These are phyloP conservation scores for Neurospora sp. DNA, from an alignment of 495 filamentous ascomycete genomes.

Conservation along the genomic window DNA sequence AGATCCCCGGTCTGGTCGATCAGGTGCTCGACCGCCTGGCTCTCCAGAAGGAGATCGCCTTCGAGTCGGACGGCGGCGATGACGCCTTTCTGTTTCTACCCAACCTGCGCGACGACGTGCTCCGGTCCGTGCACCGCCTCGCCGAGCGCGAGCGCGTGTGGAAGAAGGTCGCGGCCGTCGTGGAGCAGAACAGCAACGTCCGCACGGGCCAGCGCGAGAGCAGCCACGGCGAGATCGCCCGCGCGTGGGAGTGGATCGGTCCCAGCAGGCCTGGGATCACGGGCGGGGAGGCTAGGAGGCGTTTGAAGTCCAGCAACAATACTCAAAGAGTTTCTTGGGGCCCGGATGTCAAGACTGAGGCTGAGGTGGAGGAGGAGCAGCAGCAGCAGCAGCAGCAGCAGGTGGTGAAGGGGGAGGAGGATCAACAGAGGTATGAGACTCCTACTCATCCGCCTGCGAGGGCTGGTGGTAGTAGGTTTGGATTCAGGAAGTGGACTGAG, in stretches of 20 bases:
- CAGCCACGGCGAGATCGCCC: constrained; percentile 72
- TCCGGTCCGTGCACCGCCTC: constrained; percentile 70
- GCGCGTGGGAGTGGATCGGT: constrained; percentile 96
- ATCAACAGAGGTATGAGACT: neutral
- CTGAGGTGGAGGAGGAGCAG: constrained; percentile 2
- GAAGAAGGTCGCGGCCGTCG: constrained; percentile 68
- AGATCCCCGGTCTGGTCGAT: constrained; percentile 70
- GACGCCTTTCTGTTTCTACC: constrained; percentile 78
- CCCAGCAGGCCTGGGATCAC: constrained; percentile 35
- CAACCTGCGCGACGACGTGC: constrained; percentile 83
- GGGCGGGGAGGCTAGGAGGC: constrained; percentile 23
- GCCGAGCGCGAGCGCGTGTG: constrained; percentile 67
- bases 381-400: neutral
- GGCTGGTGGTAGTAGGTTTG: neutral
- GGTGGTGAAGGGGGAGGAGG: neutral
- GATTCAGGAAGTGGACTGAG: neutral
- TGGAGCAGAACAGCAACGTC: constrained; percentile 90
- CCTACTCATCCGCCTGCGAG: neutral
- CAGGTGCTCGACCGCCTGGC: constrained; percentile 74
- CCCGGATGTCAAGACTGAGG: constrained; percentile 22
- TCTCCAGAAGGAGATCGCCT: constrained; percentile 66
- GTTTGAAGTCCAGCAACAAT: constrained; percentile 35
- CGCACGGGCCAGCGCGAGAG: constrained; percentile 75
- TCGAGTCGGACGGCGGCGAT: constrained; percentile 46
- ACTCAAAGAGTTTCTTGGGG: constrained; percentile 33